Percentiles rank a stretch among this genome's conserved stretches.
phyloP scores from a whole-genome alignment of 2,329 filamentous ascomycete genomes.

The Penicillium sp. region DNA sequence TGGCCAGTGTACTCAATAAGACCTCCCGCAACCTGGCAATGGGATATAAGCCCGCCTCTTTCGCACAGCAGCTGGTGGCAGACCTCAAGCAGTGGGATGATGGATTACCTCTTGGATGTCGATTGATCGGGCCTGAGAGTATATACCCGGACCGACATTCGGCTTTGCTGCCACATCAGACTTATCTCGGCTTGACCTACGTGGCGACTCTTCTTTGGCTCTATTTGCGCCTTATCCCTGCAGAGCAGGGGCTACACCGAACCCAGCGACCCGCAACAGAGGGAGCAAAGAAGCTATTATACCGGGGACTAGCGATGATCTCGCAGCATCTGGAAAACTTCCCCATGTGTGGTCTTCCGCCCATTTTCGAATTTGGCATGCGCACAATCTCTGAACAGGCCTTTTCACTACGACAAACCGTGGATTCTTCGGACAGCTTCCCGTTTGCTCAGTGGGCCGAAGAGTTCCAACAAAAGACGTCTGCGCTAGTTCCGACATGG shows the following conservation, averaged over 20 bases:
- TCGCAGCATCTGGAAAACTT: constrained; percentile 42
- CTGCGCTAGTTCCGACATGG: constrained; percentile 31
- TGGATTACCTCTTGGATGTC: constrained; percentile 36
- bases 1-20: constrained; percentile 40
- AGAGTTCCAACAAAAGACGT: constrained; percentile 31
- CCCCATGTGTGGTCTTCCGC: constrained; percentile 36
- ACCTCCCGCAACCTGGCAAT: constrained; percentile 31
- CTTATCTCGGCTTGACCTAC: constrained; percentile 39
- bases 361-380: constrained; percentile 38
- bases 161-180: constrained; percentile 41
- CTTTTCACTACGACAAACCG: constrained; percentile 27
- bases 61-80: constrained; percentile 37
- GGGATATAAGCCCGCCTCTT: constrained; percentile 28
- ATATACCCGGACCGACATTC: constrained; percentile 39
- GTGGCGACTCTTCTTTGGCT: constrained; percentile 38
- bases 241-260: constrained; percentile 31
- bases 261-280: constrained; percentile 35
- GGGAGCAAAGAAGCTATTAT: constrained; percentile 39
- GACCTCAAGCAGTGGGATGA: constrained; percentile 41
- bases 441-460: constrained; percentile 38
- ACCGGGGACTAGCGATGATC: constrained; percentile 35
- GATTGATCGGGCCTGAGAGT: constrained; percentile 37
- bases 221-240: constrained; percentile 34
- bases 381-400: constrained; percentile 39
- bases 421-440: constrained; percentile 31